Evolutionary conservation across 2,329 filamentous ascomycete genomes (phyloP), one percentile per base, ranked within the genome.

Genomic region (Phialophora macrospora): DNA sequence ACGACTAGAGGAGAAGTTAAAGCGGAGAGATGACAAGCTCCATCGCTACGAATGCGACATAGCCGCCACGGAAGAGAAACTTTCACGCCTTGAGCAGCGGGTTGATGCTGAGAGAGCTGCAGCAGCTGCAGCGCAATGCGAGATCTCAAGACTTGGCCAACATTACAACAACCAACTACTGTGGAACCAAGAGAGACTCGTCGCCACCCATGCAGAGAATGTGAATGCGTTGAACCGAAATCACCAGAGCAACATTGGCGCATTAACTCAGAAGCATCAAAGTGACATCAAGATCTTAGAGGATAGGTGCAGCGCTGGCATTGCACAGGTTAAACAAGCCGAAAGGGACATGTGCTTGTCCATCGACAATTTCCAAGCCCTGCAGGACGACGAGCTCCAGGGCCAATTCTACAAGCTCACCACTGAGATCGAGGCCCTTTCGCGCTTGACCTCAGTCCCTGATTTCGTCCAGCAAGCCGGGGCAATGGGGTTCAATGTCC

Each of bases 341-440:
- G 24, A 55, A 28, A 4, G n/a, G 8, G 52, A n/a, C 14, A 55
- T 55, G 52, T 28, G 52, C 52, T 17, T 28, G 24, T 30, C 24
- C n/a, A n/a, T 55, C 52, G 24, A 55, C 28, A 14, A 55, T 55
- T 55, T 32, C 28, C 52, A 20, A 8, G 52, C 24, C 17, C 1
- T 30, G 9, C 52, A n/a, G 52, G 52, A 55, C n/a, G 4, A 14
- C 12, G 52, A 55, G 52, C 52, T 55, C 24, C 17, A 7, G 52
- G n/a, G 34, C 5, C 52, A 4, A 28, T 55, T 55, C 24, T 30
- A 30, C 52, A 9, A 55, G 24, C 52, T 55, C 52, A 55, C 24
- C 24, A 55, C 22, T 32, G 52, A 55, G 24, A 55, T 55, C n/a
- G 24, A 55, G 28, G 24, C 14, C 12, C 48, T 51, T 22, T 51